phyloP scores from a whole-genome alignment of 192 early-diverging fungal species.

The Coemansia guatemalensis region DNA sequence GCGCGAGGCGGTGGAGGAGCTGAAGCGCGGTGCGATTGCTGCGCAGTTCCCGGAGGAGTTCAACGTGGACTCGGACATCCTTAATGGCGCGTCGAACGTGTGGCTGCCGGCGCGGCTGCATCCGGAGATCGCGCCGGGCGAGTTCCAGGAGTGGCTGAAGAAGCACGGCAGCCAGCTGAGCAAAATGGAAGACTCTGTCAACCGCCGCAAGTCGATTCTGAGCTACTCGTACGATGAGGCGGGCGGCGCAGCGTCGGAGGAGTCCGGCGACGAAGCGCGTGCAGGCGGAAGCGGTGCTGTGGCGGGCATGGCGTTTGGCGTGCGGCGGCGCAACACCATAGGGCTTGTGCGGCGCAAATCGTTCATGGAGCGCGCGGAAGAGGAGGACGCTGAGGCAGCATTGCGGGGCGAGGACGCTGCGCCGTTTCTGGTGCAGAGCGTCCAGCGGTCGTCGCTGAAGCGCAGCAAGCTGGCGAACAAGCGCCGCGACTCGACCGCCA shows the following conservation, averaged over 20 bases:
- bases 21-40: constrained; percentile 53
- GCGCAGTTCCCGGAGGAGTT: constrained; percentile 58
- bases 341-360: constrained; percentile 41
- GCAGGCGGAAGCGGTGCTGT: neutral
- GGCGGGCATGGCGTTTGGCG: constrained; percentile 6
- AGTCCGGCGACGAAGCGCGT: constrained; percentile 3
- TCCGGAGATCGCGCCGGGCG: constrained; percentile 57
- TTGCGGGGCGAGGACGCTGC: constrained; percentile 17
- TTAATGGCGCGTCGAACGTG: constrained; percentile 45
- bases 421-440: constrained; percentile 49
- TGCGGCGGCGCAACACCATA: constrained; percentile 41
- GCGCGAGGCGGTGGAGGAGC: constrained; percentile 51
- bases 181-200: constrained; percentile 38
- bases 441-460: constrained; percentile 49
- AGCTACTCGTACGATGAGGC: constrained; percentile 42
- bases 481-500: constrained; percentile 48
- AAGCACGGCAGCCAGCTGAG: constrained; percentile 50
- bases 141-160: constrained; percentile 55
- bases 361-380: constrained; percentile 41
- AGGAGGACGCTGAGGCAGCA: constrained; percentile 15
- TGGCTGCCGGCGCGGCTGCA: constrained; percentile 61
- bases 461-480: constrained; percentile 54
- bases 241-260: constrained; percentile 11
- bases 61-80: constrained; percentile 47
- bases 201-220: constrained; percentile 51